Percentiles rank a stretch among this genome's conserved stretches.
phyloP scores from a whole-genome alignment of 192 early-diverging fungal genomes.

The Coemansia sp. region DNA sequence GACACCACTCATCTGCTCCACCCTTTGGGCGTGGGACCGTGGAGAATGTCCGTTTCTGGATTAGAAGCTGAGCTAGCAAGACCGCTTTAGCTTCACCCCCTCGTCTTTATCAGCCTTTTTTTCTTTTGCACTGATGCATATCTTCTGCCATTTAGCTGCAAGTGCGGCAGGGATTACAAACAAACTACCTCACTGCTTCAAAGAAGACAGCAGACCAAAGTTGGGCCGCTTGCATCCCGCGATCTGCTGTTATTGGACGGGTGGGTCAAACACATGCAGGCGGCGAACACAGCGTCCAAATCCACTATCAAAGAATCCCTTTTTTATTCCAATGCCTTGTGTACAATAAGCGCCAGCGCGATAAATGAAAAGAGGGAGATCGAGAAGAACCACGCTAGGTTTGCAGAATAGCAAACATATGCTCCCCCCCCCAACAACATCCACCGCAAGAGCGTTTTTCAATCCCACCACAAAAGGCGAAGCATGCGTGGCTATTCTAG shows the following conservation, averaged over 20 bases:
- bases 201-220: slow-evolving; percentile 1
- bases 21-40: not conserved
- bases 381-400: slow-evolving; percentile 2
- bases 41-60: not conserved
- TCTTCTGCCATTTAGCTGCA: slow-evolving; percentile 9
- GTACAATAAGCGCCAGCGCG: not conserved
- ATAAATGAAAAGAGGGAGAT: slow-evolving; percentile 6
- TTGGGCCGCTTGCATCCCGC: not conserved
- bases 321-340: not conserved
- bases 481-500: not conserved
- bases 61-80: not conserved
- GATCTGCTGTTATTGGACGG: slow-evolving; percentile 1
- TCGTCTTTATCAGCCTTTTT: not conserved
- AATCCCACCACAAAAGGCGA: not conserved
- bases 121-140: slow-evolving; percentile 5
- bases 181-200: slow-evolving; percentile 1
- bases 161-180: slow-evolving; percentile 1
- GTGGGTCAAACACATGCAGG: slow-evolving; percentile 1
- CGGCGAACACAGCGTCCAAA: not conserved
- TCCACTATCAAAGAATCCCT: not conserved
- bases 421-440: too few relatives aligned
- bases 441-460: too few relatives aligned
- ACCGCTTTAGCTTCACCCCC: too few relatives aligned
- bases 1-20: not conserved
- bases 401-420: not conserved